A percentile compares a stretch with the other conserved stretches of the same genome.
These are phyloP conservation scores for Pigoraptor vietnamica DNA, from an alignment of 78 protist genomes.

Conservation along the genomic window DNA sequence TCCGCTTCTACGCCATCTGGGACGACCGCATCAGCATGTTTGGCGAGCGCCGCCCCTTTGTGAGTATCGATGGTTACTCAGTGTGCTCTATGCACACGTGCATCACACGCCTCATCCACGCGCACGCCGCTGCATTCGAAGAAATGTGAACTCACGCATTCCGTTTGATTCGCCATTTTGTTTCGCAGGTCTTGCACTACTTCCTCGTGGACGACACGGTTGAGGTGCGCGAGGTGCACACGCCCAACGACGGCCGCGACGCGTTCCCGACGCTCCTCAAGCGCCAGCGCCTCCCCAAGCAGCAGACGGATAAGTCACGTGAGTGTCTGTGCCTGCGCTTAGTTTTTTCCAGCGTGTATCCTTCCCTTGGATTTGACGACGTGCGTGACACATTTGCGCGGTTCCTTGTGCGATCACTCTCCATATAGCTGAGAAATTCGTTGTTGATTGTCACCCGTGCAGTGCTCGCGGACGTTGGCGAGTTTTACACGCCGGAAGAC, in stretches of 20 bases:
- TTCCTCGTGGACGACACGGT: conserved; percentile 49
- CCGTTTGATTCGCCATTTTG: neutral
- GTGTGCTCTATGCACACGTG: neutral
- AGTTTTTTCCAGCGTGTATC: neutral
- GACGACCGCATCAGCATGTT: conserved; percentile 25
- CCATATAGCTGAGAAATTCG: neutral
- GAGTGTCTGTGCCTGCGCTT: neutral
- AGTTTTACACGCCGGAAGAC: neutral
- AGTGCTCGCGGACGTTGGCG: too few species aligned
- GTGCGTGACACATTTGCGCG: too few species aligned
- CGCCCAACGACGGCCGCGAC: conserved; percentile 62
- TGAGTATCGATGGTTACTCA: neutral
- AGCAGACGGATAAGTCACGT: neutral
- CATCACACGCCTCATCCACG: neutral
- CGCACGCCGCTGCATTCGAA: neutral
- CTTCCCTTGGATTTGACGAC: neutral
- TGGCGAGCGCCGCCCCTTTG: conserved; percentile 20
- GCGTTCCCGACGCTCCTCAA: conserved; percentile 41
- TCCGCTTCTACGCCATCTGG: conserved; percentile 38
- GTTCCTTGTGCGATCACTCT: too few species aligned
- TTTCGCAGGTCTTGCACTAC: conserved; percentile 13
- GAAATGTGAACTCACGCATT: neutral
- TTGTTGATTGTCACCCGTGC: neutral
- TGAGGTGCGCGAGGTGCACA: conserved; percentile 32
- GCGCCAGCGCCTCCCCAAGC: conserved; percentile 23